Conservation (phyloP, 2,329 filamentous ascomycete species). For the Chaetomiaceae sp. region DNA sequence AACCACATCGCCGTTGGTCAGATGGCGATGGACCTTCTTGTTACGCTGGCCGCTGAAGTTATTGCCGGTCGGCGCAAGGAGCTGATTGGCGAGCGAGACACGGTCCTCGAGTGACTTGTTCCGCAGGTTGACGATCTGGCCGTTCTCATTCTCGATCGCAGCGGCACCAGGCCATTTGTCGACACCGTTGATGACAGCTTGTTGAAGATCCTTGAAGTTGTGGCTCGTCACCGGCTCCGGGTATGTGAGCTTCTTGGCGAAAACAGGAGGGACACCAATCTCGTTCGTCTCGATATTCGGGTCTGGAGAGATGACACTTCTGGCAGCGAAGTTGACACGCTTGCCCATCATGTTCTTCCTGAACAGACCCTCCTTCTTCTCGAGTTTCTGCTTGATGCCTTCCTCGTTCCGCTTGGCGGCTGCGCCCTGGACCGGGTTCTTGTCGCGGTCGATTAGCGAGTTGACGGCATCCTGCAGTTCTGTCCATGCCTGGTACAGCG, state of each 20-base stretch:
- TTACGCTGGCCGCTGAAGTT: conserved; percentile 71
- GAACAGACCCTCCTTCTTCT: conserved; percentile 98
- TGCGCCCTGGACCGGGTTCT: conserved; percentile 74
- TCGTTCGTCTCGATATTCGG: conserved; percentile 99
- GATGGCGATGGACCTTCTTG: conserved; percentile 94
- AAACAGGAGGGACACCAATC: conserved; percentile 96
- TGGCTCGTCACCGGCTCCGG: conserved; percentile 96
- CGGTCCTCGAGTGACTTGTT: conserved; percentile 87
- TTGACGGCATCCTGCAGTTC: conserved; percentile 87
- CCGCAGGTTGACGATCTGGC: conserved; percentile 81
- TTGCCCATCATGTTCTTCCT: conserved; percentile 99
- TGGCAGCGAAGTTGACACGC: conserved; percentile 95
- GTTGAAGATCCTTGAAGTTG: conserved; percentile 92
- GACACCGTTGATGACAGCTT: conserved; percentile 85
- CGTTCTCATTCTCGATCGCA: conserved; percentile 93
- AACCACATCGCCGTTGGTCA: conserved; percentile 94
- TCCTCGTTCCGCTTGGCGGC: conserved; percentile 78
- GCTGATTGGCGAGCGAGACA: conserved; percentile 82
- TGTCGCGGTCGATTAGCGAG: conserved; percentile 82
- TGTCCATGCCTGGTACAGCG: conserved; percentile 77
- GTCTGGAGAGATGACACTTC: conserved; percentile 96
- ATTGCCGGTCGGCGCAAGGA: conserved; percentile 77
- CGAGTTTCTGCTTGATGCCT: conserved; percentile 94
- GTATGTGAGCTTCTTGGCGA: conserved; percentile 92
- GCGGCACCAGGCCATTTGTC: conserved; percentile 92